A percentile compares a stretch with the other conserved stretches of the same genome.
These are phyloP conservation scores for Diaporthe sp. DNA, from an alignment of 2,329 filamentous ascomycete genomes.

Conservation along the genomic window DNA sequence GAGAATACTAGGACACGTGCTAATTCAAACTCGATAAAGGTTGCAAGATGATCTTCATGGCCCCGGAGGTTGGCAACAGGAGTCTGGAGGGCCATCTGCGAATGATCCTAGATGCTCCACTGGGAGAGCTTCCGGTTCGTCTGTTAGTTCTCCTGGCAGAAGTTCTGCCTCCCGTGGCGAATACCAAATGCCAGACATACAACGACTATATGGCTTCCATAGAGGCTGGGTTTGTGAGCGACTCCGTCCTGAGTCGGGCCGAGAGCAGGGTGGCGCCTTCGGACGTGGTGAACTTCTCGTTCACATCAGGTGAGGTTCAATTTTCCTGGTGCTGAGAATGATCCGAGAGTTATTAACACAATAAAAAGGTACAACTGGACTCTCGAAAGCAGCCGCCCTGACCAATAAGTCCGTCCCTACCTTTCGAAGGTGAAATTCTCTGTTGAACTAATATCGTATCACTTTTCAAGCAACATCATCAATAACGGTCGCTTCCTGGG, in stretches of 20 bases:
- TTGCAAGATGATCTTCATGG: conserved; percentile 12
- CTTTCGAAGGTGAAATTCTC: neutral
- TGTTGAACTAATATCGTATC: neutral
- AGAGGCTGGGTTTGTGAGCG: neutral
- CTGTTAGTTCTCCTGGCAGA: neutral
- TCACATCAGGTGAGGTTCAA: conserved; percentile 6
- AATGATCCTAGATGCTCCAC: neutral
- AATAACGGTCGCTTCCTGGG: conserved; percentile 58
- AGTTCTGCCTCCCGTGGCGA: neutral
- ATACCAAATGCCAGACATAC: neutral
- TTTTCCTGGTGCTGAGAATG: neutral
- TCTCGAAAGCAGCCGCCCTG: conserved; percentile 6
- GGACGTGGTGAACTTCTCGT: conserved; percentile 16
- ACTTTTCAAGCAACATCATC: neutral
- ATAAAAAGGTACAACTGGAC: conserved; percentile 1
- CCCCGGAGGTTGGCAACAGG: conserved; percentile 14
- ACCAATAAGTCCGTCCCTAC: conserved; percentile 1
- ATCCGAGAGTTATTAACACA: neutral
- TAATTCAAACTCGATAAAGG: neutral
- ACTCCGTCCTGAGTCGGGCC: neutral
- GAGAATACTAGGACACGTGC: neutral
- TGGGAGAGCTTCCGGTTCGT: neutral
- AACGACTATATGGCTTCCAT: neutral
- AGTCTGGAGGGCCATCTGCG: conserved; percentile 2
- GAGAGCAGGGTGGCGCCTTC: conserved; percentile 1